phyloP scores from a whole-genome alignment of 148 eudicot species.

The Limonium bicolor region DNA sequence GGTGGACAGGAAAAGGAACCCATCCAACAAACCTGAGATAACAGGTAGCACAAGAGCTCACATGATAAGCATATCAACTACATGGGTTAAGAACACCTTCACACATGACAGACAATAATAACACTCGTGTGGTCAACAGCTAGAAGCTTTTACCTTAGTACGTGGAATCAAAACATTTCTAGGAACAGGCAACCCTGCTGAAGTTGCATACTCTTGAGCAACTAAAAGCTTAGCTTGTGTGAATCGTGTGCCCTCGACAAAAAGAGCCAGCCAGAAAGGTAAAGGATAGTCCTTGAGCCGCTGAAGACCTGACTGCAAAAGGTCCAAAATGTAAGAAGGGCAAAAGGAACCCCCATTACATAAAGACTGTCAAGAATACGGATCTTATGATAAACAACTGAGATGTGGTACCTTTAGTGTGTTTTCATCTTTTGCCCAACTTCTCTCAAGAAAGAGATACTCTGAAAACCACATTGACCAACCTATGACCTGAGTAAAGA shows the following conservation, averaged over 20 bases:
- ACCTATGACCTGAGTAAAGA: constrained; percentile 77
- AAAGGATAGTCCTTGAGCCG: constrained; percentile 67
- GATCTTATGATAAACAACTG: background rate
- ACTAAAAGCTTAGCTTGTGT: constrained; percentile 85
- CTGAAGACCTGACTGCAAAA: constrained; percentile 59
- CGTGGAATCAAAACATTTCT: constrained; percentile 86
- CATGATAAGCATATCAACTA: no score
- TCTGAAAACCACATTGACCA: constrained; percentile 99
- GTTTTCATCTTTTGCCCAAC: constrained; percentile 79
- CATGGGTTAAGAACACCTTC: no score
- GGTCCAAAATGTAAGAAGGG: constrained; percentile 8
- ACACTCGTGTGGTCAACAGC: no score
- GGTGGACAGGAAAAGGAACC: no score
- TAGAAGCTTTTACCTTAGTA: constrained; percentile 61
- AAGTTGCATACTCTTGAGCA: constrained; percentile 98
- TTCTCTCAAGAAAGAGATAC: constrained; percentile 77
- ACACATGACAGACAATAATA: no score
- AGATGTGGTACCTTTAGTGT: constrained; percentile 40
- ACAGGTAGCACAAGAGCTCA: no score
- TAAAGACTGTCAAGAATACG: background rate
- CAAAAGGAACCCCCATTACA: no score
- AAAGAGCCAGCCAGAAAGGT: constrained; percentile 94
- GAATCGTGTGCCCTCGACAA: constrained; percentile 93
- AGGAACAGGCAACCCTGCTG: constrained; percentile 70
- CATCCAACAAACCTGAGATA: no score